These are phyloP conservation scores for Phenoliferia sp. DNA, from an alignment of 1,284 basidiomycete genomes.

Conservation along the genomic window DNA sequence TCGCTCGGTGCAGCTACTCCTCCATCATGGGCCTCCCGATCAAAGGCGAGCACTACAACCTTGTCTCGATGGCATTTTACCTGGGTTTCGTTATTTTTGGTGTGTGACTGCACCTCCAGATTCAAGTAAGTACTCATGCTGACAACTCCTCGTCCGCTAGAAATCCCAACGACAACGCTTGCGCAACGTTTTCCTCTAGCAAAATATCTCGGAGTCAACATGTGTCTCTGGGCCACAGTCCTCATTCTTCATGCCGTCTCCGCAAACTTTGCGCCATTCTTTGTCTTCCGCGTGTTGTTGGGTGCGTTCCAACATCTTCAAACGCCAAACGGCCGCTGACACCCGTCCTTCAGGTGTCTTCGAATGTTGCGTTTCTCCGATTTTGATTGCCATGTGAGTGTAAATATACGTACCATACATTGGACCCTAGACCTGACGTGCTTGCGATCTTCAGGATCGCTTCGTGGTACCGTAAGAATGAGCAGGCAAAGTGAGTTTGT, in stretches of 20 bases:
- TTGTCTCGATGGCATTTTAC: constrained; percentile 59
- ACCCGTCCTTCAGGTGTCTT: constrained; percentile 5
- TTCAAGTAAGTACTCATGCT: not conserved
- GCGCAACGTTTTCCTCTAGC: constrained; percentile 53
- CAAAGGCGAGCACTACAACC: constrained; percentile 53
- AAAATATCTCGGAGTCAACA: constrained; percentile 50
- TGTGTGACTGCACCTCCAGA: not conserved
- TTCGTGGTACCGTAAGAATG: constrained; percentile 56
- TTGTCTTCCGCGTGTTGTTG: constrained; percentile 55
- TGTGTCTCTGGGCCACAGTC: constrained; percentile 55
- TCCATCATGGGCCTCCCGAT: constrained; percentile 53
- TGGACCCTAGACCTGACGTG: not conserved
- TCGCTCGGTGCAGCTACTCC: constrained; percentile 46
- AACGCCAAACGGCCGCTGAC: not conserved
- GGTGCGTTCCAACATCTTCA: constrained; percentile 39
- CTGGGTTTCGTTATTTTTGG: constrained; percentile 43
- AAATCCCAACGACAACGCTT: constrained; percentile 63
- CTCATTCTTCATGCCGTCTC: constrained; percentile 53
- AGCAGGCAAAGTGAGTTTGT: constrained; percentile 60
- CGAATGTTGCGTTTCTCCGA: constrained; percentile 39
- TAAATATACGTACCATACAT: not conserved
- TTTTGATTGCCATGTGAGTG: not conserved
- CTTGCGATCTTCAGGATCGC: not conserved
- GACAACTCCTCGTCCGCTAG: not conserved
- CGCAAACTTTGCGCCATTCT: constrained; percentile 15